Evolutionary conservation across 83 land plant genomes (phyloP).

Genomic region (Picea engelmannii): DNA sequence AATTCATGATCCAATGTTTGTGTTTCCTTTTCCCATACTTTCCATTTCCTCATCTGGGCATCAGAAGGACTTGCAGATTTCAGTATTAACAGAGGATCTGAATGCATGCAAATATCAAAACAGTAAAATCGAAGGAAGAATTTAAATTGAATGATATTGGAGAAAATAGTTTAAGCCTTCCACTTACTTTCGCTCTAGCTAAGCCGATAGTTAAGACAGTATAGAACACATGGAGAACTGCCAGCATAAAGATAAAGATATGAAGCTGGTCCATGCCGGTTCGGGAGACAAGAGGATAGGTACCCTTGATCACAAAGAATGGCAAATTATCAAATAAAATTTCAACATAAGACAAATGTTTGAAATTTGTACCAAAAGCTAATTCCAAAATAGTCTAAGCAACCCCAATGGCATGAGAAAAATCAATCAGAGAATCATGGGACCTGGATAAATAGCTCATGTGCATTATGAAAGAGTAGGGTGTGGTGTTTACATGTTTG

Average conservation of each 20-base stretch:
- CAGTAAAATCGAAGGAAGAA: not conserved
- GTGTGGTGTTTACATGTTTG: not conserved
- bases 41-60: conserved; percentile 37
- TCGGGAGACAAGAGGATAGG: conserved; percentile 39
- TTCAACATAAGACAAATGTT: not conserved
- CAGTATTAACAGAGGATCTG: not conserved
- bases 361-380: too few species aligned
- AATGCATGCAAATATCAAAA: not conserved
- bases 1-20: conserved; percentile 15
- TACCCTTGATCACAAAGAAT: conserved; percentile 26
- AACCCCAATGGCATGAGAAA: not conserved
- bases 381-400: too few species aligned
- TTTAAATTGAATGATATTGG: not conserved
- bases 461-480: not conserved
- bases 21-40: not conserved
- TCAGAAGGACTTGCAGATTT: not conserved
- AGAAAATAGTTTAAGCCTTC: not conserved
- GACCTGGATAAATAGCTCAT: too few species aligned
- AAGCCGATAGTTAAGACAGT: conserved; percentile 42
- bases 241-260: conserved; percentile 61
- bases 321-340: not conserved
- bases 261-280: conserved; percentile 50
- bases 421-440: not conserved
- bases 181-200: conserved; percentile 35
- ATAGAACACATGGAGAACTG: conserved; percentile 50